phyloP scores from a whole-genome alignment of 129 eudicot genomes.

The Calendula officinalis region DNA sequence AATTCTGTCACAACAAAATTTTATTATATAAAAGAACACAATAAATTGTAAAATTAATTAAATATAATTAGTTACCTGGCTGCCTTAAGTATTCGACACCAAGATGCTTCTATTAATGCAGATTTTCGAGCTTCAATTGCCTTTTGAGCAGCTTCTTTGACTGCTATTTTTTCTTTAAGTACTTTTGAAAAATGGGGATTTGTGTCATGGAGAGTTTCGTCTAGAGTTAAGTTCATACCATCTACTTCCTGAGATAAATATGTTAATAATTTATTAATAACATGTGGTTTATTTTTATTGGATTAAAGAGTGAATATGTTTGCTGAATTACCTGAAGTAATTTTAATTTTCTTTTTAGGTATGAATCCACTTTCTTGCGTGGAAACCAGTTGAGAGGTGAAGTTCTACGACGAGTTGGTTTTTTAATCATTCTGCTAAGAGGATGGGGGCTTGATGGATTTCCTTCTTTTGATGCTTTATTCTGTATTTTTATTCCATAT shows the following conservation, averaged over 20 bases:
- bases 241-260: slow-evolving; percentile 61
- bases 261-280: neutral
- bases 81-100: slow-evolving; percentile 90
- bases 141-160: slow-evolving; percentile 80
- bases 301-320: neutral
- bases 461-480: slow-evolving; percentile 45
- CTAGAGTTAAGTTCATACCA: slow-evolving; percentile 90
- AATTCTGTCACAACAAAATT: slow-evolving; percentile 47
- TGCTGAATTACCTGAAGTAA: slow-evolving; percentile 57
- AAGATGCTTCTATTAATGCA: slow-evolving; percentile 95
- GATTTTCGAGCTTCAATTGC: slow-evolving; percentile 90
- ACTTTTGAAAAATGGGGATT: slow-evolving; percentile 91
- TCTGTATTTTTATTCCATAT: slow-evolving; percentile 36
- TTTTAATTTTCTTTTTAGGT: slow-evolving; percentile 71
- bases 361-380: slow-evolving; percentile 86
- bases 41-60: neutral
- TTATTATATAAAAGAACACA: neutral
- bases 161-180: slow-evolving; percentile 79
- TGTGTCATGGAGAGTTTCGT: slow-evolving; percentile 82
- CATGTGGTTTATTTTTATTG: neutral
- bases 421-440: slow-evolving; percentile 61
- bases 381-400: slow-evolving; percentile 98
- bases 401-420: slow-evolving; percentile 71
- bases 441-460: slow-evolving; percentile 42
- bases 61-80: slow-evolving; percentile 49